Conservation (phyloP, 257 asterid species). For the Fraxinus quadrangulata region DNA sequence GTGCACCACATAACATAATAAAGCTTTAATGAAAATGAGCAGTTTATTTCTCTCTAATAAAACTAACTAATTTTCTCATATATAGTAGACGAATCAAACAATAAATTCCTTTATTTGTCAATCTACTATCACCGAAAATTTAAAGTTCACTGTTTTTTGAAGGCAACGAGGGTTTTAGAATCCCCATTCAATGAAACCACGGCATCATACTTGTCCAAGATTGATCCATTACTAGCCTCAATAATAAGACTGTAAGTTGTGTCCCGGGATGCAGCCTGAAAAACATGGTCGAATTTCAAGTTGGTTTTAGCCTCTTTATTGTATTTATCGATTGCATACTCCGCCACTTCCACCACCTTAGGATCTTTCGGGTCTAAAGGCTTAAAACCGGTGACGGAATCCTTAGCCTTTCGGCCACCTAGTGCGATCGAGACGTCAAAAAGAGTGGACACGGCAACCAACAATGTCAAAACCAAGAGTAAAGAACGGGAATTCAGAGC, state of each 20-base stretch:
- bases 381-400: not conserved
- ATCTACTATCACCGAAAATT: no score
- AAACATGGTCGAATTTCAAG: not conserved
- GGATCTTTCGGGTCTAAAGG: conserved; percentile 1
- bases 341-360: conserved; percentile 7
- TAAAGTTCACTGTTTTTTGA: not conserved
- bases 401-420: conserved; percentile 16
- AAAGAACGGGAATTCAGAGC: not conserved
- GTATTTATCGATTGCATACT: conserved; percentile 12
- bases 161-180: not conserved
- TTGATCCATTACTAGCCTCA: not conserved
- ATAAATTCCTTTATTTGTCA: not conserved
- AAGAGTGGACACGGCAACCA: conserved; percentile 9
- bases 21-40: no score
- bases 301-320: conserved; percentile 1
- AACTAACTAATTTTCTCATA: no score
- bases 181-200: not conserved
- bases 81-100: not conserved
- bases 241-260: not conserved
- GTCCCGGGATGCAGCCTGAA: not conserved
- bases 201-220: not conserved
- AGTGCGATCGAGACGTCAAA: conserved; percentile 13
- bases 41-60: no score
- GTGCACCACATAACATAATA: no score
- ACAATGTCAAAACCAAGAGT: not conserved